Evolutionary conservation across 495 filamentous ascomycete genomes (phyloP).

Genomic region (Penicillium diatomitis): DNA sequence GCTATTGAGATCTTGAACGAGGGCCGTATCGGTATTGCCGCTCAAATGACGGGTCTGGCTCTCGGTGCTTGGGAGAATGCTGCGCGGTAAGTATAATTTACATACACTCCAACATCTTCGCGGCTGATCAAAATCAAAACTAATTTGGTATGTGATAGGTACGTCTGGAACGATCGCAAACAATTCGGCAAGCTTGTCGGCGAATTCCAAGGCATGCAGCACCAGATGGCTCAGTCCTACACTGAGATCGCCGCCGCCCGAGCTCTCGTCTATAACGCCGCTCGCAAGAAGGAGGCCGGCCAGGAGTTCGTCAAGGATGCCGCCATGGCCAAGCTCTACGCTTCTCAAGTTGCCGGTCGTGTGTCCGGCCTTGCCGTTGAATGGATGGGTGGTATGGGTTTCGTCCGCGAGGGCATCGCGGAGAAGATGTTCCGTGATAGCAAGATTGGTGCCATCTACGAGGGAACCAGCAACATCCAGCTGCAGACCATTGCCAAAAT

Average conservation of each 20-base stretch:
- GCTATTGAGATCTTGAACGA: conserved; percentile 96
- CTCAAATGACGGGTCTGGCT: conserved; percentile 97
- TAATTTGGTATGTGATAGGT: conserved; percentile 31
- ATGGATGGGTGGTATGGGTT: conserved; percentile 99
- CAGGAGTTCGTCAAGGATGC: conserved; percentile 91
- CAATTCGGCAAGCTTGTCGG: conserved; percentile 92
- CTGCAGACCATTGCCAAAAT: conserved; percentile 89
- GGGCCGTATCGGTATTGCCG: conserved; percentile 93
- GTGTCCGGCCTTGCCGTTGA: conserved; percentile 84
- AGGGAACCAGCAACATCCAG: conserved; percentile 83
- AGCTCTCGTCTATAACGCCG: conserved; percentile 91
- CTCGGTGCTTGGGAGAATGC: conserved; percentile 96
- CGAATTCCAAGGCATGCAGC: conserved; percentile 98
- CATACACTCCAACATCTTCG: too few relatives aligned
- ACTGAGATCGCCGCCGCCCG: conserved; percentile 87
- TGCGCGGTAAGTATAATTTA: conserved; percentile 46
- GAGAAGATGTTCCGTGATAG: conserved; percentile 98
- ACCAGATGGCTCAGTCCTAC: conserved; percentile 94
- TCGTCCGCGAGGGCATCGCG: conserved; percentile 90
- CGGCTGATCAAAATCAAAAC: background rate
- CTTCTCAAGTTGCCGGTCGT: conserved; percentile 83
- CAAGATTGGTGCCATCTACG: conserved; percentile 98
- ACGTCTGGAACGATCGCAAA: conserved; percentile 94
- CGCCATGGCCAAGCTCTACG: conserved; percentile 96
- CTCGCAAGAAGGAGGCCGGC: conserved; percentile 95